Evolutionary conservation across 2,329 filamentous ascomycete species (phyloP), one percentile per base, ranked within the genome.

Genomic region (Paecilomyces formosus): DNA sequence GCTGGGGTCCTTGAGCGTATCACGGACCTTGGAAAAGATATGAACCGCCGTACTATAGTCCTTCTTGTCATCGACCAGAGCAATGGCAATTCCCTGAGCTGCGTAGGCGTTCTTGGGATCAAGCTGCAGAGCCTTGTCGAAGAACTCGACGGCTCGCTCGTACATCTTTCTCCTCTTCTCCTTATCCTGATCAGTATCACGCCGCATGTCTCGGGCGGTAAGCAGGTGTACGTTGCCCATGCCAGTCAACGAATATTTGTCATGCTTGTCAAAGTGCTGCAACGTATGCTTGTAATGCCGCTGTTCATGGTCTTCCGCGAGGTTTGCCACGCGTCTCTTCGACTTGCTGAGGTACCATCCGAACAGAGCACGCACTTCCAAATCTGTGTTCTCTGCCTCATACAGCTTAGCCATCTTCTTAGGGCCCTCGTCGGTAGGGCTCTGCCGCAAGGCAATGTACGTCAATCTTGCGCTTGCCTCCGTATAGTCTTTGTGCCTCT

Each of bases 151-250:
- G 0, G 94, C 92, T 65, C 93, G 92, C 70, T 87, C 86, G 71
- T 97, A 99, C 61, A 86, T 88, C 65, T 88, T 89, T 58, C 88
- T 89, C 56, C 92, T 87, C 78, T 95, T 96, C 67, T 96, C 89
- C 75, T 90, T 96, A 60, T 99, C 93, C 60, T 86, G 82, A 8
- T 97, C 94, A 0, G 89, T 89, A 61, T 94, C 90, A 55, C 92
- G 86, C 30, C 90, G 89, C 92, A 97, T 97, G 73, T 99, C 95
- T 65, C 94, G 86, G 9, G 94, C 94, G 61, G 90, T 86, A 64
- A 88, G 81, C 49, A 99, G 82, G 65, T 93, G 88, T n/a, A 99
- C 79, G 71, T 99, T 99, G 50, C 94, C 94, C 93, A 99, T 97
- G 13, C 90, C 93, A 26, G 95, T 92, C 28, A 99, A 80, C 3